Evolutionary conservation across 176 grass and related monocot species (phyloP), one percentile per base, ranked within the genome.

Genomic region (Miscanthus lutarioriparius): DNA sequence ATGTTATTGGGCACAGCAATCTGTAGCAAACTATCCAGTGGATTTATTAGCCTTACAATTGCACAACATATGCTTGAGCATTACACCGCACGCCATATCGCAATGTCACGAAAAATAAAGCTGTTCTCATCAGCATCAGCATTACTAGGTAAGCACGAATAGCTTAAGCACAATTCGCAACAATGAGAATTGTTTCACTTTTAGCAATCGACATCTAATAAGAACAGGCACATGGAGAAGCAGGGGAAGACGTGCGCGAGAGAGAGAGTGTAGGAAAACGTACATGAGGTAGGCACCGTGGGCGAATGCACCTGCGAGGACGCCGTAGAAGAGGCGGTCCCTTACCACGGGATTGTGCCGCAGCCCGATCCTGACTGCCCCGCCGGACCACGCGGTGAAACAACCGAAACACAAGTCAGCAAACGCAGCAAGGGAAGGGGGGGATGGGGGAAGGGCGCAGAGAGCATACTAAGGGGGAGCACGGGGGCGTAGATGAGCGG

Each of bases 281-380:
- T 92, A 98, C 96, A 98, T 89, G 77, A 98, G 86, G 87, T 98
- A 98, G 75, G 91, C 72, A 51, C 93, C 91, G 32, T 98, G 96
- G 79, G 80, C 96, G 74, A 98, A 95, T 2, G 93, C 96, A 67
- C 91, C 91, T 22, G 93, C 91, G 75, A 98, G 86, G 35, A 94
- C 96, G 39, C 96, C 96, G 49, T 90, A 98, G 89, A 98, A 95
- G 74, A 98, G 51, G 40, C 96, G 91, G 78, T 96, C 93, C 76
- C 93, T 93, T 74, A 79, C 66, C 80, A 98, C 93, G 28, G 93
- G 96, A 47, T 93, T 98, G 58, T 93, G 88, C 89, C 93, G 83
- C 67, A 95, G 43, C 7, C 89, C 93, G 69, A 98, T 98, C 82
- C 96, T 88, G 76, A 98, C 96, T 98, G 88, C 26, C 32, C 79